Conservation (phyloP, 179 eudicot species). For the Carnegiea gigantea region DNA sequence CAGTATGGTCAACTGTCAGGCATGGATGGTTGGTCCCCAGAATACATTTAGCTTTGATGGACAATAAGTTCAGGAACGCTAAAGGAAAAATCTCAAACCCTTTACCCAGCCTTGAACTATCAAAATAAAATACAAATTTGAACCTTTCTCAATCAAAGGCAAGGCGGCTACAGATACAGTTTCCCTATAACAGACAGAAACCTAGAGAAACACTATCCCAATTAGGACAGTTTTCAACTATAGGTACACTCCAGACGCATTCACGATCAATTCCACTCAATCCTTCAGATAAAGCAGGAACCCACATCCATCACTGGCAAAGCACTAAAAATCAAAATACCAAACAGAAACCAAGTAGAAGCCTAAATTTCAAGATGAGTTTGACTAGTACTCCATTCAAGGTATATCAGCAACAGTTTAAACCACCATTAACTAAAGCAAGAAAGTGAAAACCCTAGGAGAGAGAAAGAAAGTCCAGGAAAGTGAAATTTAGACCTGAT, state of each 20-base stretch:
- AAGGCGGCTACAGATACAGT: background rate
- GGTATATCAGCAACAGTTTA: background rate
- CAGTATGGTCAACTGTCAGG: background rate
- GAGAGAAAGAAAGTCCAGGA: background rate
- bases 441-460: constrained; percentile 1
- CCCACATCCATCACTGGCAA: background rate
- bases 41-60: background rate
- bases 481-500: constrained; percentile 48
- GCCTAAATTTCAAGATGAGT: background rate
- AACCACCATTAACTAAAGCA: background rate
- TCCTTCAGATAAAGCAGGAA: background rate
- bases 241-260: background rate
- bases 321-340: background rate
- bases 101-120: background rate
- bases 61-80: background rate
- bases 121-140: background rate
- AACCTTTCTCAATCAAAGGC: background rate
- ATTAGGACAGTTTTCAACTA: background rate
- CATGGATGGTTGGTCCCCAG: background rate
- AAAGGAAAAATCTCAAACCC: background rate
- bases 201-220: background rate
- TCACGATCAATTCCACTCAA: background rate
- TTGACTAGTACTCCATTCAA: background rate
- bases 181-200: background rate
- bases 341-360: background rate